Base-by-base conservation (phyloP, 169 alveolate species). In the Plasmodium adleri region DNA sequence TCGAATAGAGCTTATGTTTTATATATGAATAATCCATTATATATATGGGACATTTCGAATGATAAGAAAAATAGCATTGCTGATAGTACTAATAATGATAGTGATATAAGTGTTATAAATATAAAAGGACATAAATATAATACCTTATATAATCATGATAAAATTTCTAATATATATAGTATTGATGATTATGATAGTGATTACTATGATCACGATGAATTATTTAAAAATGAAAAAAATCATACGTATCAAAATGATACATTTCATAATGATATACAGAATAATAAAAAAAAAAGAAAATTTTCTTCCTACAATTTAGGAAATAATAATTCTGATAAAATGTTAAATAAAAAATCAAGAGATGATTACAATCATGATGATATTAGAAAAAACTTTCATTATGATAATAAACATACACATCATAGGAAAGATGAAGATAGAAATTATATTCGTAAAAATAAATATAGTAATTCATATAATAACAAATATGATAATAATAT, bases 1-100 rank as follows among this genome's bases (percentile, higher is more conserved):
- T 22, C 58, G 12, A 52, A 70, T 83, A 22, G 22, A 4, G 9
- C 71, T 13, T 52, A 64, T 63, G 64, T 17, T 28, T 72, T 83
- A 13, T 83, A 83, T 62, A 39, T 71, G 52, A 68, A 49, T 24
- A 71, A 83, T 70, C 85, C 91, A 2, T 70, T 6, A 9, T 22
- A 58, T 83, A 68, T 83, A 83, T 83, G 91, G 91, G 52, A 15
- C n/a, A 28, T 71, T 39, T 12, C 32, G 13, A 63, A 68, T 43
- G 15, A 22, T 26, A 50, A 47, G 5, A 64, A 32, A 10, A 32
- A 28, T 64, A 71, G 32, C 5, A 32, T 32, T 32, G 45, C 6
- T 32, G 22, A 9, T 43, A 78, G 20, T 39, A 17, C 17, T 1
- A 66, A 50, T 4, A 58, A 15, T 83, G 73, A 70, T 59, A 28